These are phyloP conservation scores for Russula lepida DNA, from an alignment of 768 basidiomycete genomes.

Conservation along the genomic window DNA sequence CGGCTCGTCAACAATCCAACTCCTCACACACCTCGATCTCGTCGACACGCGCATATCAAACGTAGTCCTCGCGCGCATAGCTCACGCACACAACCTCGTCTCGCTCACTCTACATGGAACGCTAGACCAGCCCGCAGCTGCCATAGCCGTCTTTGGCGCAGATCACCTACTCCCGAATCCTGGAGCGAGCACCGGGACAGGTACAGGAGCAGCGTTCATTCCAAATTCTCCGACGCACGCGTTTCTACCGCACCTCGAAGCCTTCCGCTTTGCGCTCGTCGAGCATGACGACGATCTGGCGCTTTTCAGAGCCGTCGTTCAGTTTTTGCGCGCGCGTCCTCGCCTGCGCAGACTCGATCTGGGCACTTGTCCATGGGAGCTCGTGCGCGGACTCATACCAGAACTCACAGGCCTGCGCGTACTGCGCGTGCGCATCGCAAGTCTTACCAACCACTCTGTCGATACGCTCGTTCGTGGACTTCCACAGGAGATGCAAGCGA, in stretches of 20 bases:
- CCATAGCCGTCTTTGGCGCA: conserved; percentile 50
- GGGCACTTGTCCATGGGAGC: conserved; percentile 58
- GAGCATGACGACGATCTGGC: conserved; percentile 49
- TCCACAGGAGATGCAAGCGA: conserved; percentile 39
- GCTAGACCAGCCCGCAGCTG: conserved; percentile 50
- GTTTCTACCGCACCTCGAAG: conserved; percentile 52
- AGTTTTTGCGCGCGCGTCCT: conserved; percentile 43
- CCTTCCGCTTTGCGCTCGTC: conserved; percentile 55
- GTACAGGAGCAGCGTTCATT: neutral
- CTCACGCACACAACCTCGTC: conserved; percentile 51
- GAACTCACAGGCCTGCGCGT: conserved; percentile 45
- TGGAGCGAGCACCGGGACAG: neutral
- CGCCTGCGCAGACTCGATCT: conserved; percentile 50
- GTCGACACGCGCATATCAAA: conserved; percentile 63
- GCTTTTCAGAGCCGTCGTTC: conserved; percentile 47
- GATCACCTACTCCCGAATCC: conserved; percentile 50
- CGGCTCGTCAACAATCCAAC: conserved; percentile 52
- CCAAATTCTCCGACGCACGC: conserved; percentile 33
- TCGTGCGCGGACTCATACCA: conserved; percentile 44
- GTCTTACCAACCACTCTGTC: conserved; percentile 35
- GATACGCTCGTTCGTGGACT: conserved; percentile 30
- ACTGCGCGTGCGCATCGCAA: conserved; percentile 48
- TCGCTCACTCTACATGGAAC: conserved; percentile 60
- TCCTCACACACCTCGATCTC: conserved; percentile 61
- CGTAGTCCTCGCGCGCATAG: conserved; percentile 52